A percentile compares a stretch with the other conserved stretches of the same genome.
Evolutionary conservation across 2,329 filamentous ascomycete species (phyloP).

Genomic region (Sporothrix brunneoviolacea): DNA sequence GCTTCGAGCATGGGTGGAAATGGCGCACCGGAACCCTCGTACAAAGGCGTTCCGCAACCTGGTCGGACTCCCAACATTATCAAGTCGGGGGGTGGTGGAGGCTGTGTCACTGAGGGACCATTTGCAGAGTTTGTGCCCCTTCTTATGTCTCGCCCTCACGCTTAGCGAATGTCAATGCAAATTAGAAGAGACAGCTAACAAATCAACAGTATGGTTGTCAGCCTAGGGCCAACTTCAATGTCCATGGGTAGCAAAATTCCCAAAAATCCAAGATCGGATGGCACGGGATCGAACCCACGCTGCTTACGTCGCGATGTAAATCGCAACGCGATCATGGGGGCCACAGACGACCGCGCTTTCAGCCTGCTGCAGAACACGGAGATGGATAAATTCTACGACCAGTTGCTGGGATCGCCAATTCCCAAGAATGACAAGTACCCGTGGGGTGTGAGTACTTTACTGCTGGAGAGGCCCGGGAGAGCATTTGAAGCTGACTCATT

Average conservation of each 20-base stretch:
- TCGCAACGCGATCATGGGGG: slow-evolving; percentile 20
- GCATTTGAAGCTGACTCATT: too few relatives aligned
- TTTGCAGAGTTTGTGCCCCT: too few relatives aligned
- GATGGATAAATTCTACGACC: slow-evolving; percentile 18
- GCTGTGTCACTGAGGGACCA: slow-evolving; percentile 45
- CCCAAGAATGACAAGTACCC: slow-evolving; percentile 15
- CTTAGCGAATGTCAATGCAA: too few relatives aligned
- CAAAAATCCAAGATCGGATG: slow-evolving; percentile 28
- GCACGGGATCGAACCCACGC: slow-evolving; percentile 36
- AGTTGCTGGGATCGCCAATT: slow-evolving; percentile 17
- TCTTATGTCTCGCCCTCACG: too few relatives aligned
- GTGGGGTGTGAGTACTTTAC: too few relatives aligned
- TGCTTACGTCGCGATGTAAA: slow-evolving; percentile 34
- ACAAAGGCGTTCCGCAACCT: slow-evolving; percentile 23
- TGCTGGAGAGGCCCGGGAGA: too few relatives aligned
- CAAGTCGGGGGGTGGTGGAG: slow-evolving; percentile 44
- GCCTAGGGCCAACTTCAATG: slow-evolving; percentile 30
- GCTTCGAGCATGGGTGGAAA: slow-evolving; percentile 43
- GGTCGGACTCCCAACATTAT: slow-evolving; percentile 34
- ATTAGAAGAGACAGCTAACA: too few relatives aligned
- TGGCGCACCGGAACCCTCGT: slow-evolving; percentile 27
- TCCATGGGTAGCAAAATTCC: slow-evolving; percentile 24
- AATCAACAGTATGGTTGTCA: slow-evolving; percentile 35
- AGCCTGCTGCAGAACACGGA: slow-evolving; percentile 14
- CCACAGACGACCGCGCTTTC: slow-evolving; percentile 22